A percentile compares a stretch with the other conserved stretches of the same genome.
These are phyloP conservation scores for Blattamonas nauphoetae DNA, from an alignment of 78 protist genomes.

Conservation along the genomic window DNA sequence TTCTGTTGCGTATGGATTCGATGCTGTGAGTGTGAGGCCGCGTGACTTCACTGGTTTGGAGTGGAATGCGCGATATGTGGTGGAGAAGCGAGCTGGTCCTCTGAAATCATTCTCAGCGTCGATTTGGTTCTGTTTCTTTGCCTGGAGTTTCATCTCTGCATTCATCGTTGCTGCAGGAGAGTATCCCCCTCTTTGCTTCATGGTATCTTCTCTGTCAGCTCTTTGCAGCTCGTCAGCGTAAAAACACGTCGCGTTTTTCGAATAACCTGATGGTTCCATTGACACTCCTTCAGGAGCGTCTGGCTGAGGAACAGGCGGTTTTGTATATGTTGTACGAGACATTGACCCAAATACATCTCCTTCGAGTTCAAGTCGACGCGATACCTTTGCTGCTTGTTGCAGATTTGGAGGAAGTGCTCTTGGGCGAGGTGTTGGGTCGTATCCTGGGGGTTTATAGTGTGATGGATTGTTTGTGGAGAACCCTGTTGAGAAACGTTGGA, in stretches of 20 bases:
- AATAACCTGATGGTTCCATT: background rate
- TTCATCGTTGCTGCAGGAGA: background rate
- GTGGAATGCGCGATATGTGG: background rate
- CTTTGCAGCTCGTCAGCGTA: background rate
- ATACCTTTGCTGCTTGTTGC: background rate
- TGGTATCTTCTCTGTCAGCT: too few relatives aligned
- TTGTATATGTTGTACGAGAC: background rate
- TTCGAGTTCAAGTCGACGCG: background rate
- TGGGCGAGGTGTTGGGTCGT: background rate
- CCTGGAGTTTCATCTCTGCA: background rate
- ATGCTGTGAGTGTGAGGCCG: background rate
- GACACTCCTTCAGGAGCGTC: background rate
- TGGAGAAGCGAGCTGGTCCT: background rate
- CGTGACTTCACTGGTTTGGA: background rate
- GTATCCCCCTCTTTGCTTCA: background rate
- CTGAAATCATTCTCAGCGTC: background rate
- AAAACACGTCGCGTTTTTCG: background rate
- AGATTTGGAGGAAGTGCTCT: background rate
- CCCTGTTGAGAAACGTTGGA: background rate
- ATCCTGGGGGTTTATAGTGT: background rate
- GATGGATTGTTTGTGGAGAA: background rate
- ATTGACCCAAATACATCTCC: background rate
- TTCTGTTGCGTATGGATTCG: background rate
- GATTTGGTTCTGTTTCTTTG: background rate
- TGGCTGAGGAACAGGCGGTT: background rate